A percentile compares a stretch with the other conserved stretches of the same genome.
phyloP scores from a whole-genome alignment of 345 rosid species.

The Moricandia arvensis region DNA sequence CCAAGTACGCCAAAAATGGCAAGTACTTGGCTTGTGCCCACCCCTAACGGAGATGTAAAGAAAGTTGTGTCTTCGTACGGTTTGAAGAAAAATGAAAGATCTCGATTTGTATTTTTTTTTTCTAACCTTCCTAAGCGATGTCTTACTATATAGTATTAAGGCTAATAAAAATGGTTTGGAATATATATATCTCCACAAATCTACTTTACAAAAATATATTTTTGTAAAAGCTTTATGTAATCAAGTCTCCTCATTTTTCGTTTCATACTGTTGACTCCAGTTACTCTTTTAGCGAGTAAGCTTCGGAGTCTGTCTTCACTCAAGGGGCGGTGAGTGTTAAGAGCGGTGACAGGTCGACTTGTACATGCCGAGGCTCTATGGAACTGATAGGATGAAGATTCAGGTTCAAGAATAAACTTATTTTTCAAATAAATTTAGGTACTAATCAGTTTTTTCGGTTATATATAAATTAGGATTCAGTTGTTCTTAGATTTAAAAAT shows the following conservation, averaged over 20 bases:
- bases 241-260: background rate
- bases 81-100: background rate
- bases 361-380: no score
- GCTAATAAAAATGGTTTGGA: slow-evolving; percentile 20
- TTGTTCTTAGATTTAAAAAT: background rate
- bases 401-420: background rate
- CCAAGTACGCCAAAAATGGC: no score
- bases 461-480: background rate
- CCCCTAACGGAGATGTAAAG: background rate
- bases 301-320: no score
- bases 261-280: background rate
- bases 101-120: background rate
- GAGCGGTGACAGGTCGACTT: background rate
- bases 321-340: no score
- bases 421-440: background rate
- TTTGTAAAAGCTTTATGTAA: background rate
- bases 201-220: background rate
- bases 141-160: background rate
- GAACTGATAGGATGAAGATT: no score
- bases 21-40: no score
- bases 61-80: background rate
- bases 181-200: background rate
- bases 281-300: background rate
- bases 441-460: background rate
- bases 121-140: background rate